Base-by-base conservation (phyloP, 2,329 filamentous ascomycete genomes). In the Fusarium pseudoanthophilum region DNA sequence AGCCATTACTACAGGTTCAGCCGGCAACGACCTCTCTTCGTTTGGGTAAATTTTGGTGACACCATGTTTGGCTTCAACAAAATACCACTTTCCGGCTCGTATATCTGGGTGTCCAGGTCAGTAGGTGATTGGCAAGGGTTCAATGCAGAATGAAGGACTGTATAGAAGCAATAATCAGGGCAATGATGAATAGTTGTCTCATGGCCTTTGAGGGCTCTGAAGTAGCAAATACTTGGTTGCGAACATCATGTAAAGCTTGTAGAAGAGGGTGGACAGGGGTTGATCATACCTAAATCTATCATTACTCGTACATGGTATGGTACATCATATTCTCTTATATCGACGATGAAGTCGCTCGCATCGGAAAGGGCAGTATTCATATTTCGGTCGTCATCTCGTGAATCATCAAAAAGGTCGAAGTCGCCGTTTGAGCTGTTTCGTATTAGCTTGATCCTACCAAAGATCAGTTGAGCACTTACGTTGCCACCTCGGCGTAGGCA, bases 151-250 rank as follows among this genome's bases (percentile, higher is more conserved):
- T 57, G 21, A 57, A 72, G 61, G 15, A 36, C 4, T 46, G 46
- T 30, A 21, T 26, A 42, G 30, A 59, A 62, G 46, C 40, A 60
- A 57, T 80, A 83, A 91, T 97, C 94, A 97, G 94, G 89, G 90
- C 90, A 90, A 89, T 88, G 93, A 95, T 95, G 93, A 93, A 80
- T 91, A 90, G 87, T 88, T 91, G 94, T 99, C 95, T 99, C 96
- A 98, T 97, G 85, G 94, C 95, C 90, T 84, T 85, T 43, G 24
- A 85, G 81, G 91, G 94, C 95, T 99, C 96, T 98, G 95, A 98
- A 99, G 96, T 98, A 98, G 96, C 96, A 98, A 98, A 98, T 98
- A 98, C 95, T 94, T 95, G 88, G 85, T 91, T 93, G 91, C 90
- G 92, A 92, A 89, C 95, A 98, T 98, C 95, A 95, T 96, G 32